Base-by-base conservation (phyloP, 495 filamentous ascomycete species). In the Aspergillus panamensis region DNA sequence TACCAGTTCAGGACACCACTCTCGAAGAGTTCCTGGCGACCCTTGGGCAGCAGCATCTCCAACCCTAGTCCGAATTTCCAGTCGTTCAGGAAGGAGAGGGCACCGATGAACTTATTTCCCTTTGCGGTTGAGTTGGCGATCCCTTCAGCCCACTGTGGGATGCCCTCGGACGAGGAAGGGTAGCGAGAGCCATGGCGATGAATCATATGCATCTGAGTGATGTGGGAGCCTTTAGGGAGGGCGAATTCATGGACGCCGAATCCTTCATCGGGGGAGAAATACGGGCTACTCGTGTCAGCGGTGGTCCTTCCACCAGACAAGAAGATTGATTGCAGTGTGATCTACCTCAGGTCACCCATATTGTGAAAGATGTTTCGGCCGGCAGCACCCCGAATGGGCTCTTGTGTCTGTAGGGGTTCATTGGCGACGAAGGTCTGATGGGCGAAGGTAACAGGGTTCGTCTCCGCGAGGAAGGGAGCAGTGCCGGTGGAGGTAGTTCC, bases 221-320 rank as follows among this genome's bases (percentile, higher is more conserved):
- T 83, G 32, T 82, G 78, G 0, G 80, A 75, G 1, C 79, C 82
- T 0, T 64, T 47, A n/a, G 82, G 82, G 3, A 84, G 57, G 12
- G 83, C 74, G 49, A 77, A 80, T 63, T 86, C 83, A 12, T 80
- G 63, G 1, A 83, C 80, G 0, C 83, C 82, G 44, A 82, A 83
- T 13, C 81, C 82, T 5, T 73, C 68, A 9, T 35, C 32, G 4
- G 58, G 57, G 1, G 66, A 57, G 33, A 61, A 60, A 43, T 69
- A 68, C 1, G 66, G 60, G 33, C 68, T 67, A 31, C 35, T 12
- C 3, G 14, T 39, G 8, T 39, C 10, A 39, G 35, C 8, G 37
- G 14, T 25, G 25, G 25, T 25, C 5, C 25, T n/a, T n/a, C n/a
- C n/a, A n/a, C n/a, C n/a, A n/a, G n/a, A n/a, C n/a, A n/a, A n/a